A percentile compares a stretch with the other conserved stretches of the same genome.
phyloP scores from a whole-genome alignment of 176 grass and related monocot genomes.

The Aegilops sharonensis region DNA sequence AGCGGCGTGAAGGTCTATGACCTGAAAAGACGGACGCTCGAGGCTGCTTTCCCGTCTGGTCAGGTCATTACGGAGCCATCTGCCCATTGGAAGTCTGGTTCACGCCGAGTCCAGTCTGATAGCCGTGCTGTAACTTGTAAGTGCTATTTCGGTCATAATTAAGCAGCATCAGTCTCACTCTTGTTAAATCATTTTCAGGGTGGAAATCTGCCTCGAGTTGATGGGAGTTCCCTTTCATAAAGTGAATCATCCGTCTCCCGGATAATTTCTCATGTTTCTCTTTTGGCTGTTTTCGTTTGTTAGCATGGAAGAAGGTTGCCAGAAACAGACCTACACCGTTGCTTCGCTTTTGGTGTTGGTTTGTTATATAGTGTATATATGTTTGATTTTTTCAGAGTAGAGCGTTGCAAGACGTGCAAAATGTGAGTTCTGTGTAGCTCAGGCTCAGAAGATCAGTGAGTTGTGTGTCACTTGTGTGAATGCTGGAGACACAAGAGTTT shows the following conservation, averaged over 20 bases:
- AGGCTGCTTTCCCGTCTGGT: not conserved
- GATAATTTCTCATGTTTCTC: not conserved
- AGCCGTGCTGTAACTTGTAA: not conserved
- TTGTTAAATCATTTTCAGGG: not conserved
- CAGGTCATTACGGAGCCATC: not conserved
- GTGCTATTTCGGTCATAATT: not conserved
- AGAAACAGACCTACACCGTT: too few species aligned
- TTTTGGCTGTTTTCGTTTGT: not conserved
- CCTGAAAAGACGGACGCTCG: not conserved
- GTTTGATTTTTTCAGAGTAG: not conserved
- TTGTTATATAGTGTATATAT: not conserved
- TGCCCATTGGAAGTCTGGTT: not conserved
- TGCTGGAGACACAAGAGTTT: too few species aligned
- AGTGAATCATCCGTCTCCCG: not conserved
- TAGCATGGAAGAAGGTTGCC: not conserved
- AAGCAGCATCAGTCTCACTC: not conserved
- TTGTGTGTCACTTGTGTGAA: not conserved
- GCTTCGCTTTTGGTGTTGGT: not conserved
- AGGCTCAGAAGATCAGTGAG: not conserved
- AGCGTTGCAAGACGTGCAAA: not conserved
- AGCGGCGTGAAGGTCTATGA: not conserved
- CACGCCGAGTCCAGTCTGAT: not conserved
- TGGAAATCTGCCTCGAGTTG: too few species aligned
- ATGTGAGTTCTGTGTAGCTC: not conserved
- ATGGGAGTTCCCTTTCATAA: not conserved